Base-by-base conservation (phyloP, 1,284 basidiomycete genomes). In the Violaceomyces palustris region DNA sequence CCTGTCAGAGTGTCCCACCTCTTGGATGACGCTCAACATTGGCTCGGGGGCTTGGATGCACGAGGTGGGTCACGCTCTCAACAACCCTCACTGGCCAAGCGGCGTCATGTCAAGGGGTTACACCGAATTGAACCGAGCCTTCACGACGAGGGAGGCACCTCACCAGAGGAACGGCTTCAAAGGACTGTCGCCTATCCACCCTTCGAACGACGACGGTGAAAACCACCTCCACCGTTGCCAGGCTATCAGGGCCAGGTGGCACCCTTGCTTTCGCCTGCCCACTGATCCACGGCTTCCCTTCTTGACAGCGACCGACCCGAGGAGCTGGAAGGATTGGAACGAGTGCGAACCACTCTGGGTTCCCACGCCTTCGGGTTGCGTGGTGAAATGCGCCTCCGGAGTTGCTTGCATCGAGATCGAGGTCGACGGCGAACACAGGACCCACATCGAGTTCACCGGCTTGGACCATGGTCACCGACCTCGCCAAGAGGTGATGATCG, bases 41-140 rank as follows among this genome's bases (percentile, higher is more conserved):
- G 62, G 62, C 18, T 55, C 48, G 4, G 62, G 62, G 0, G 62
- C 62, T 3, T 55, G 53, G 28, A 44, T 58, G 6, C 58, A 61
- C 39, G 58, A 64, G 19, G 54, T 48, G 1, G 58, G 61, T 0
- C 54, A 61, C 27, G 58, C 58, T 10, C 25, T 64, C 6, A 50
- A 50, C 31, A 58, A 61, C 7, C 60, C 60, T 3, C 58, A 61
- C 21, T 53, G 50, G 46, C 59, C 55, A 0, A 30, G 38, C 4
- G 62, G 62, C 4, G 26, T 64, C 11, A 64, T 64, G 62, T 39
- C 48, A 3, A 26, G 62, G 3, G 62, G 62, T 4, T 64, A 64
- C 25, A 38, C 52, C 5, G 62, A 64, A 30, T 64, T 48, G 40
- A 56, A 59, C 29, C 48, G 62, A 1, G 59, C 59, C 6, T 64